Conservation (phyloP, 495 filamentous ascomycete species). For the Daldinia childiae region DNA sequence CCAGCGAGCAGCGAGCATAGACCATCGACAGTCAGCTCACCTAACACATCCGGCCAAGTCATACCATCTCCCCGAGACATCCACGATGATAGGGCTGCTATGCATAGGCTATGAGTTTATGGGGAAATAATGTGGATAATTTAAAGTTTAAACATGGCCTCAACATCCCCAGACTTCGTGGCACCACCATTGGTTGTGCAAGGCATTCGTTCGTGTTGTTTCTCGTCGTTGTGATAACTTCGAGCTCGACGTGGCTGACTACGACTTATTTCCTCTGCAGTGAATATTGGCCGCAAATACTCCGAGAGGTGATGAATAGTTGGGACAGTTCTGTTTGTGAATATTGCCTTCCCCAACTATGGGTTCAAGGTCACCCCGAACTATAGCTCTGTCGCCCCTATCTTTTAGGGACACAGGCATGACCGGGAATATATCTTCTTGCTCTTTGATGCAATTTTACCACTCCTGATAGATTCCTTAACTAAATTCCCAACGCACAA, state of each 20-base stretch:
- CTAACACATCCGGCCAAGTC: constrained; percentile 18
- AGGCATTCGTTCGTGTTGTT: constrained; percentile 6
- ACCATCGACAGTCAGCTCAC: constrained; percentile 18
- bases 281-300: constrained; percentile 34
- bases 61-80: constrained; percentile 32
- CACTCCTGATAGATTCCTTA: neutral
- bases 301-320: constrained; percentile 16
- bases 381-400: neutral
- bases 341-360: constrained; percentile 4
- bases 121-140: constrained; percentile 25
- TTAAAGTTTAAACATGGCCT: constrained; percentile 25
- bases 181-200: constrained; percentile 10
- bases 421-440: neutral
- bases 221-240: constrained; percentile 18
- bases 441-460: neutral
- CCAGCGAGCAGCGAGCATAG: constrained; percentile 22
- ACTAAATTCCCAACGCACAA: neutral
- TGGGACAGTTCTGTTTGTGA: constrained; percentile 23
- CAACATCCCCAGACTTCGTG: constrained; percentile 7
- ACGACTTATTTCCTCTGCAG: constrained; percentile 13
- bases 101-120: constrained; percentile 8
- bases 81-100: constrained; percentile 24
- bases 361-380: neutral
- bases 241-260: constrained; percentile 13
- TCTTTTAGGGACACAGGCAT: neutral